phyloP scores from a whole-genome alignment of 2,329 filamentous ascomycete genomes.

The Dactylellina parvicollis region DNA sequence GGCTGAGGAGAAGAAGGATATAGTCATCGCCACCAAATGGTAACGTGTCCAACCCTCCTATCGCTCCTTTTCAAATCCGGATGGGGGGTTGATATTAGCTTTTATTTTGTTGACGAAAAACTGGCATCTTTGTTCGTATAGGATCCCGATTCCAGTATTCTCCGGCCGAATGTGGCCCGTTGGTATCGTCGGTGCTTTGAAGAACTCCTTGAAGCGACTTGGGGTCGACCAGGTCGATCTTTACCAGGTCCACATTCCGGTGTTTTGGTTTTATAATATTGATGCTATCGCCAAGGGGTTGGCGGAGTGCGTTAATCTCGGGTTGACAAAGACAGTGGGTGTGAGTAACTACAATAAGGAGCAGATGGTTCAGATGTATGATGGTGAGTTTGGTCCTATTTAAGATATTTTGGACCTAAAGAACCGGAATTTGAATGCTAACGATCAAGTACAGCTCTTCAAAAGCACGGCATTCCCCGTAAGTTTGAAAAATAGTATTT shows the following conservation, averaged over 20 bases:
- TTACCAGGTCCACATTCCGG: constrained; percentile 62
- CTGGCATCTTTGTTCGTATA: no score
- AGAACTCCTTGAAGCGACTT: constrained; percentile 61
- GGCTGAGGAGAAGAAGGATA: constrained; percentile 56
- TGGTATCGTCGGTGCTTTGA: constrained; percentile 61
- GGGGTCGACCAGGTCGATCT: constrained; percentile 60
- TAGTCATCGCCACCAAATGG: constrained; percentile 51
- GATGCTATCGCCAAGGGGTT: constrained; percentile 62
- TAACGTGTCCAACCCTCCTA: constrained; percentile 3
- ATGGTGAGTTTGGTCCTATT: constrained; percentile 49
- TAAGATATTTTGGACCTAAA: not conserved
- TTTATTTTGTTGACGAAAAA: no score
- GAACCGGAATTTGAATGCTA: not conserved
- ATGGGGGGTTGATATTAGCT: no score
- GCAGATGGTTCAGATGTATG: constrained; percentile 63
- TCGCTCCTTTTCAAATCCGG: not conserved
- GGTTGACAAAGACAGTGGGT: constrained; percentile 62
- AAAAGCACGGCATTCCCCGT: constrained; percentile 60
- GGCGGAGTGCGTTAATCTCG: constrained; percentile 63
- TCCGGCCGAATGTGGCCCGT: constrained; percentile 60
- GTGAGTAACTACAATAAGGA: constrained; percentile 63
- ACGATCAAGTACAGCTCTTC: constrained; percentile 58
- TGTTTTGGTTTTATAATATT: constrained; percentile 62
- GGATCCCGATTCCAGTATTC: constrained; percentile 63
- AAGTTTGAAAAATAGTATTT: not conserved